Percentiles rank a stretch among this genome's conserved stretches.
These are phyloP conservation scores for Triticum urartu DNA, from an alignment of 176 grass and related monocot species.

Conservation along the genomic window DNA sequence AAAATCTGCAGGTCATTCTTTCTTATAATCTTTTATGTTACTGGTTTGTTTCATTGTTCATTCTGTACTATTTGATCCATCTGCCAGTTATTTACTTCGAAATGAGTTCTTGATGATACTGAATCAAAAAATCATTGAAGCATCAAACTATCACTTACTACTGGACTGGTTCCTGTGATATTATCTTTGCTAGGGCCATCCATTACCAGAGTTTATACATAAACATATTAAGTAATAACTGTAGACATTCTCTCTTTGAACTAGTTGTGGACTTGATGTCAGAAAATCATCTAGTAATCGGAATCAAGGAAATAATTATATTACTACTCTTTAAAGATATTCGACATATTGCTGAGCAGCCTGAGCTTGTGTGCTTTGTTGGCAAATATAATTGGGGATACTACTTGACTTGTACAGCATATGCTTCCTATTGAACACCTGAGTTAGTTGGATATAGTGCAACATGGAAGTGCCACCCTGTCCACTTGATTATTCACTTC, in stretches of 20 bases:
- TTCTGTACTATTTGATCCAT: not conserved
- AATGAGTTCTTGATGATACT: not conserved
- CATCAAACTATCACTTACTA: not conserved
- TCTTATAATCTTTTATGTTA: not conserved
- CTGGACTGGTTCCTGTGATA: not conserved
- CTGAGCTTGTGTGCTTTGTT: not conserved
- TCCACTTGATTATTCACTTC: constrained; percentile 1
- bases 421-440: not conserved
- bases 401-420: not conserved
- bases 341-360: not conserved
- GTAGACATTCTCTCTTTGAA: not conserved
- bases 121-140: not conserved
- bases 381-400: not conserved
- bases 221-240: not conserved
- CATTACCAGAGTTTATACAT: not conserved
- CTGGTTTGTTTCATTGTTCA: not conserved
- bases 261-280: not conserved
- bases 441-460: not conserved
- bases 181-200: not conserved
- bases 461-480: not conserved
- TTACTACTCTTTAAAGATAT: constrained; percentile 4
- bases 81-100: not conserved
- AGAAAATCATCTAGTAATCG: not conserved
- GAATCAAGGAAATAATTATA: not conserved
- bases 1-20: constrained; percentile 82